Base-by-base conservation (phyloP, 495 filamentous ascomycete species). In the Neurospora sp. region DNA sequence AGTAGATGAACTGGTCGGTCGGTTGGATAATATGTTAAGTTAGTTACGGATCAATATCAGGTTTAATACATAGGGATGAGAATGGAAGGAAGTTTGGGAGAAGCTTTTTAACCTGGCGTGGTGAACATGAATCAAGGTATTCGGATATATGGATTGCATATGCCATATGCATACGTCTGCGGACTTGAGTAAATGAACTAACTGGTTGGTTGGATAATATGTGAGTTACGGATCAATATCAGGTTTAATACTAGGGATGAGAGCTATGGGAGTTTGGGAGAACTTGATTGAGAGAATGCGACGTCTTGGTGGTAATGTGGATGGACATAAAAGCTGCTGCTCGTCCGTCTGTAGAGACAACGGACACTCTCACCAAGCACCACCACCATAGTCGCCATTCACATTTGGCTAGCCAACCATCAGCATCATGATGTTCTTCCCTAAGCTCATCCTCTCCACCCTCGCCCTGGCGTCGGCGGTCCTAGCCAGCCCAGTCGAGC, bases 381-480 rank as follows among this genome's bases (percentile, higher is more conserved):
- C 61, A n/a, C 20, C 70, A 44, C 11, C 20, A 14, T 0, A 6
- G 37, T 46, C 10, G 11, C 38, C 48, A 46, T 38, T 16, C 14
- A 14, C 8, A 11, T 31, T 20, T 31, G 41, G 9, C 53, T 20
- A 48, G 9, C 8, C 12, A 69, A 38, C n/a, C 53, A 38, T 20
- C 22, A 70, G 12, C n/a, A n/a, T n/a, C n/a, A n/a, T n/a, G n/a
- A 78, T 76, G 76, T 70, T 69, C 44, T 12, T 72, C 14, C 69
- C 71, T 4, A 71, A 37, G 14, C 39, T 76, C 27, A 37, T 76
- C 68, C 11, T 74, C 42, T 68, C 72, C 12, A 44, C 46, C 37
- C 9, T 70, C 39, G 61, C 72, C 72, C 61, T 75, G 39, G 72
- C 71, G 7, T 53, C 73, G 20, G 37, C 74, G 14, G 74, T 37